Evolutionary conservation across 1,284 basidiomycete species (phyloP).

Genomic region (Pseudozyma tsukubaensis): DNA sequence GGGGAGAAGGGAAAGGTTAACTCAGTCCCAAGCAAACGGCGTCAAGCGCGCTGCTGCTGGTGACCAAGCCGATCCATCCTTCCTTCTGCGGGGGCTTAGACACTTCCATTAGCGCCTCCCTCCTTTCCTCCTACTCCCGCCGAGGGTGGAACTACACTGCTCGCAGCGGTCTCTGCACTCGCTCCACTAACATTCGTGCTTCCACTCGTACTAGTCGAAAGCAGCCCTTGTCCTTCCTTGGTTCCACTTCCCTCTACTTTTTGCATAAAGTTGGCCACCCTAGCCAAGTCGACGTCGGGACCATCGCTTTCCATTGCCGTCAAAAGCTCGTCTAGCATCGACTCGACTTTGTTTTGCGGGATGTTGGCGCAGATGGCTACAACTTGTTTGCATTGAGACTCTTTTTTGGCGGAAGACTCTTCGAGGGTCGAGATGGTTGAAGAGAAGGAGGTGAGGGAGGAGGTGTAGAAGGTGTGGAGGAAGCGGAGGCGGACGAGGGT

Average conservation of each 20-base stretch:
- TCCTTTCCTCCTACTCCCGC: not conserved
- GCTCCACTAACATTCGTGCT: slow-evolving; percentile 3
- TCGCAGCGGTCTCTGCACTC: slow-evolving; percentile 16
- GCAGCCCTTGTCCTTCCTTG: slow-evolving; percentile 2
- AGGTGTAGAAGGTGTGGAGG: slow-evolving; percentile 27
- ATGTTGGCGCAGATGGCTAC: slow-evolving; percentile 89
- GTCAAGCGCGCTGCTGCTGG: not conserved
- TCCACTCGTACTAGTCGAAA: slow-evolving; percentile 12
- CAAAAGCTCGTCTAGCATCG: slow-evolving; percentile 88
- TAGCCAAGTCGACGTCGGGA: slow-evolving; percentile 80
- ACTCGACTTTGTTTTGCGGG: slow-evolving; percentile 86
- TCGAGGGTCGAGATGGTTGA: slow-evolving; percentile 84
- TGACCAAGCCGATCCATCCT: not conserved
- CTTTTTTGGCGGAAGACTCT: slow-evolving; percentile 79
- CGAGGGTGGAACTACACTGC: slow-evolving; percentile 7
- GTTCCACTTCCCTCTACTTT: slow-evolving; percentile 47
- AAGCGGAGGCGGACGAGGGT: slow-evolving; percentile 55
- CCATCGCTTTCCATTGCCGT: slow-evolving; percentile 89
- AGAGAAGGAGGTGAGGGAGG: slow-evolving; percentile 69
- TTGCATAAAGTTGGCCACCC: slow-evolving; percentile 88
- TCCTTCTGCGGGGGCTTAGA: not conserved
- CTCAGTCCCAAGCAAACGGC: not conserved
- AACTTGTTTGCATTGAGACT: slow-evolving; percentile 88
- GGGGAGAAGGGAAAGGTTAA: not conserved
- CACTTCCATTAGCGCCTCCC: not conserved